Base-by-base conservation (phyloP, 139 green algal genomes). In the Mesostigma viride region DNA sequence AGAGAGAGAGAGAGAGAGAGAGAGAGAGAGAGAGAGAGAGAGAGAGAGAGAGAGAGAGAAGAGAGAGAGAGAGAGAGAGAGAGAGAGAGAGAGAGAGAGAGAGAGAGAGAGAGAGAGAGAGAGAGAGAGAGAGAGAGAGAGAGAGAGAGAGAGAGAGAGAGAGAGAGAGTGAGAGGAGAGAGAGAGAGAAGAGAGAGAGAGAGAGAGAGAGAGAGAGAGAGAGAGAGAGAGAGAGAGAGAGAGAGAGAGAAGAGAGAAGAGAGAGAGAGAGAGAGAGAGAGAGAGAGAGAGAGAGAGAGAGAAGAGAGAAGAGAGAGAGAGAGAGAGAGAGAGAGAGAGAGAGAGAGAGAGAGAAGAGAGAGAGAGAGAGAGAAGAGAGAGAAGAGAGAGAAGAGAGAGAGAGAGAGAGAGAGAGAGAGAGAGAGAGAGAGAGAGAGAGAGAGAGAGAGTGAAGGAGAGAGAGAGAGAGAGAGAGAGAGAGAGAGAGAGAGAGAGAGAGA, bases 231-330 rank as follows among this genome's bases (percentile, higher is more conserved):
- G 17, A 59, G 48, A 59, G 48, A 59, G 48, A 59, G 8, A 59
- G 48, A 59, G 48, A 24, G 17, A 24, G 17, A 24, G 17, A 30
- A 59, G 28, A 26, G 28, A 31, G 17, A n/a, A 31, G 3, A 59
- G 48, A 59, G 48, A 59, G 48, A 59, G 48, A 59, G 48, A 59
- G 48, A 59, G 8, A 59, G 48, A 59, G 48, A 59, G 17, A 59
- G 48, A 59, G 8, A 59, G 17, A 59, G 17, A 59, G 48, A 59
- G 48, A 59, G 48, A 59, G 6, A 59, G 6, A 59, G 48, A 59
- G 48, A 59, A n/a, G 17, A 26, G 17, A 26, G 8, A 26, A 24
- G 17, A 24, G 48, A 59, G 48, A 59, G 6, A 24, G 48, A 59
- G 48, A 59, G 8, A 59, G 28, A 26, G 17, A n/a, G 28, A n/a